Evolutionary conservation across 1,284 basidiomycete species (phyloP).

Genomic region (Apiotrichum akiyoshidainum): DNA sequence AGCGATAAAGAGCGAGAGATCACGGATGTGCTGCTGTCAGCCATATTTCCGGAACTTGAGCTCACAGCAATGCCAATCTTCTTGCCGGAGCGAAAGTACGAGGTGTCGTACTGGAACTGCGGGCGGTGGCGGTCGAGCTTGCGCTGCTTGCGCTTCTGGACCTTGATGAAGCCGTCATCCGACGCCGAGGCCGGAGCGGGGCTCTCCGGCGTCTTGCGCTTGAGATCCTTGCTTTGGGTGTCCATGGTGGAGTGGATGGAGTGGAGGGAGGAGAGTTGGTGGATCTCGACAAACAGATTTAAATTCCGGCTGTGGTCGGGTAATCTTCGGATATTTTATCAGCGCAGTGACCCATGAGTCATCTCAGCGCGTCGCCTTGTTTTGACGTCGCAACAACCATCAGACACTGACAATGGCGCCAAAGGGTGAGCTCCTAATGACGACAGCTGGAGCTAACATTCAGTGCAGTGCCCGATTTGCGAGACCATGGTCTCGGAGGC

Average conservation of each 20-base stretch:
- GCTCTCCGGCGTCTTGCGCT: conserved; percentile 4
- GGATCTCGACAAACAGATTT: neutral
- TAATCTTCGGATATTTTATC: no score
- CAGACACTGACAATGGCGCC: neutral
- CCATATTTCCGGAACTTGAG: conserved; percentile 18
- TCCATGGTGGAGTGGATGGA: neutral
- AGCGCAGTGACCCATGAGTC: neutral
- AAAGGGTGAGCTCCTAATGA: neutral
- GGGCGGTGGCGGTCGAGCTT: conserved; percentile 66
- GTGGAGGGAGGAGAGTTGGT: neutral
- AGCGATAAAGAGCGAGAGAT: conserved; percentile 73
- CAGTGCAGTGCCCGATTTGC: conserved; percentile 48
- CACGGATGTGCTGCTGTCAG: conserved; percentile 68
- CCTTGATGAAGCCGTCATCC: conserved; percentile 63
- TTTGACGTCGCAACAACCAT: neutral
- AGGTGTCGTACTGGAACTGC: conserved; percentile 71
- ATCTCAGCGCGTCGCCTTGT: neutral
- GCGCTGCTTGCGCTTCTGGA: conserved; percentile 70
- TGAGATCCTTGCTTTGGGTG: neutral
- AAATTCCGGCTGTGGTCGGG: no score
- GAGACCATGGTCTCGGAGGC: conserved; percentile 29
- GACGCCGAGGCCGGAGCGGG: neutral
- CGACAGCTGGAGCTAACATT: neutral
- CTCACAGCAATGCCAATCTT: conserved; percentile 72
- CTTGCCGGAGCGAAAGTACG: conserved; percentile 67